Base-by-base conservation (phyloP, 345 rosid genomes). In the Hibiscus mutabilis region DNA sequence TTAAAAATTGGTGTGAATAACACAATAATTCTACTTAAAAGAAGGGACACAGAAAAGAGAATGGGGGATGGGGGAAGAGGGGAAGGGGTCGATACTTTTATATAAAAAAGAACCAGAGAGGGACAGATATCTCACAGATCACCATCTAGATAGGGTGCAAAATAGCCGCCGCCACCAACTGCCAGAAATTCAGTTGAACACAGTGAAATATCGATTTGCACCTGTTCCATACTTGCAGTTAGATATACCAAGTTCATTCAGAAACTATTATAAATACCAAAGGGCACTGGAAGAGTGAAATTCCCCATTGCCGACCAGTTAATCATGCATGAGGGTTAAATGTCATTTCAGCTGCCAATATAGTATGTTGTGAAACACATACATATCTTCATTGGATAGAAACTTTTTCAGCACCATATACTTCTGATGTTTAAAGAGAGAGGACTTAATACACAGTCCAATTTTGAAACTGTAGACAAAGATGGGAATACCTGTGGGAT, bases 161-260 rank as follows among this genome's bases (percentile, higher is more conserved):
- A 95, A 67, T 88, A 94, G 61, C 97, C 89, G 69, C 99, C 99
- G 40, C 99, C 97, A 13, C 97, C 99, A 24, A 95, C 77, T 58
- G 99, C 99, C 62, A 95, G 80, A 79, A 62, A 92, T 55, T 90
- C 96, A 5, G 86, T 75, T 14, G 91, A 84, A 79, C 97, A 92
- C 85, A 92, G 99, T 95, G 83, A 79, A 95, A 77, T 92, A 95
- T n/a, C 90, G 84, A 74, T 95, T 92, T 5, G 90, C 93, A 46
- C 99, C 99, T 95, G 89, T 60, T 80, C 77, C 62, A 61, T 68
- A 70, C 60, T 22, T 22, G 21, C 59, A 51, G 60, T 84, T 72
- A 79, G 75, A 22, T 60, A 25, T 49, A 44, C 21, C 16, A 46
- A 22, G 71, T 52, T 61, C 12, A 56, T 37, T n/a, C 5, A 1